phyloP scores from a whole-genome alignment of 208 protist species.

The Kentomonas sorsogonicus region DNA sequence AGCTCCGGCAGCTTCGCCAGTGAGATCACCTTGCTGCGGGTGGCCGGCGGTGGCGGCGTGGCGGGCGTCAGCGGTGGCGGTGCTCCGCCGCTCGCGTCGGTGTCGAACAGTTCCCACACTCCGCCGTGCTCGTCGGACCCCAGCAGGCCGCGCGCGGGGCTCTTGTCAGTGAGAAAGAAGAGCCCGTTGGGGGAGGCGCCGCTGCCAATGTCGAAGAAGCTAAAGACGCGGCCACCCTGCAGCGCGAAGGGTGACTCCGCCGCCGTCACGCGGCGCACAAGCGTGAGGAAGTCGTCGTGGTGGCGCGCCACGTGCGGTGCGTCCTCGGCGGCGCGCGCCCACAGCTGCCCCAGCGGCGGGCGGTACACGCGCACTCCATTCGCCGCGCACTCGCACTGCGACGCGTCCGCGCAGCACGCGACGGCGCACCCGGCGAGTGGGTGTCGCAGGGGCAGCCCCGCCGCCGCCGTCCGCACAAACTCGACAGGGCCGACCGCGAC shows the following conservation, averaged over 20 bases:
- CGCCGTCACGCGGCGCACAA: conserved; percentile 24
- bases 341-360: conserved; percentile 30
- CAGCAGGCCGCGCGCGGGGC: conserved; percentile 28
- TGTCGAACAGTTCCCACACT: conserved; percentile 44
- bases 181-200: conserved; percentile 26
- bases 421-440: too few relatives aligned
- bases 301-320: conserved; percentile 17
- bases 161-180: conserved; percentile 34
- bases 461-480: conserved; percentile 47
- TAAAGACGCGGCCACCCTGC: conserved; percentile 25
- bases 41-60: too few relatives aligned
- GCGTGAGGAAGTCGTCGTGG: conserved; percentile 26
- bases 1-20: too few relatives aligned
- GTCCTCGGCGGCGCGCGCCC: too few relatives aligned
- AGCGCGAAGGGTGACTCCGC: conserved; percentile 22
- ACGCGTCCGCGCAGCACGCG: too few relatives aligned
- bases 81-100: conserved; percentile 21
- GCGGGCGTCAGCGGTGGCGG: conserved; percentile 10
- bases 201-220: conserved; percentile 38
- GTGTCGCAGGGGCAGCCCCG: too few relatives aligned
- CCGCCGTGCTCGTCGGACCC: conserved; percentile 30
- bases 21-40: too few relatives aligned
- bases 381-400: too few relatives aligned
- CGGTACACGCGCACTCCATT: conserved; percentile 31
- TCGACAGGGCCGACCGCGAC: conserved; percentile 47